These are phyloP conservation scores for Globisporangium spiculum DNA, from an alignment of 352 stramenopile genomes.

Conservation along the genomic window DNA sequence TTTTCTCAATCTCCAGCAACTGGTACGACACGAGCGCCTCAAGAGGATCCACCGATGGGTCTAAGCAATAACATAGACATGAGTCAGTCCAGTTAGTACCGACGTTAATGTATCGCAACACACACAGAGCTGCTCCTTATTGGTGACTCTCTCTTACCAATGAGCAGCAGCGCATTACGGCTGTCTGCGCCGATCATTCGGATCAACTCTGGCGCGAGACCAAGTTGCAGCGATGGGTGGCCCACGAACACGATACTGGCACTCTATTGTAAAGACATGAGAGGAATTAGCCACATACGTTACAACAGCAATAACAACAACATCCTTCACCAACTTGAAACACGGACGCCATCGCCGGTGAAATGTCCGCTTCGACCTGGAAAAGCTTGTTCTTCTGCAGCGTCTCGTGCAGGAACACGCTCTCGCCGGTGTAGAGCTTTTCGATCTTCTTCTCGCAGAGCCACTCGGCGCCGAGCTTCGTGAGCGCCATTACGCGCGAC, in stretches of 20 bases:
- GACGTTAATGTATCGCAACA: background rate
- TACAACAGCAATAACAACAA: background rate
- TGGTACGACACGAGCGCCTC: slow-evolving; percentile 58
- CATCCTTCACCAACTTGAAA: slow-evolving; percentile 46
- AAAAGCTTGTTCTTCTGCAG: slow-evolving; percentile 54
- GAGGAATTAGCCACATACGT: background rate
- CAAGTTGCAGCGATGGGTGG: slow-evolving; percentile 66
- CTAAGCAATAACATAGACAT: slow-evolving; percentile 20
- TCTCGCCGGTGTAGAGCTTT: slow-evolving; percentile 67
- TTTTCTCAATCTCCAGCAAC: slow-evolving; percentile 68
- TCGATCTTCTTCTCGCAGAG: slow-evolving; percentile 84
- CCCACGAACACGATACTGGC: slow-evolving; percentile 76
- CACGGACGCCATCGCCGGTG: slow-evolving; percentile 34
- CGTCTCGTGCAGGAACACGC: slow-evolving; percentile 62
- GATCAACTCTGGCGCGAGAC: slow-evolving; percentile 47
- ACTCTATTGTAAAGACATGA: slow-evolving; percentile 29
- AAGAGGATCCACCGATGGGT: slow-evolving; percentile 52
- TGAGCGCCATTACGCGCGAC: slow-evolving; percentile 45
- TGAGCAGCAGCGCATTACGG: slow-evolving; percentile 70
- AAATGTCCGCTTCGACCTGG: slow-evolving; percentile 41
- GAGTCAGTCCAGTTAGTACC: background rate
- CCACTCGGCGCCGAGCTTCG: slow-evolving; percentile 67
- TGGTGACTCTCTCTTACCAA: slow-evolving; percentile 25
- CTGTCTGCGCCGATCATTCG: slow-evolving; percentile 53
- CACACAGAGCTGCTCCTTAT: background rate